phyloP scores from a whole-genome alignment of 2,329 filamentous ascomycete species.

The Colletotrichum tabaci region DNA sequence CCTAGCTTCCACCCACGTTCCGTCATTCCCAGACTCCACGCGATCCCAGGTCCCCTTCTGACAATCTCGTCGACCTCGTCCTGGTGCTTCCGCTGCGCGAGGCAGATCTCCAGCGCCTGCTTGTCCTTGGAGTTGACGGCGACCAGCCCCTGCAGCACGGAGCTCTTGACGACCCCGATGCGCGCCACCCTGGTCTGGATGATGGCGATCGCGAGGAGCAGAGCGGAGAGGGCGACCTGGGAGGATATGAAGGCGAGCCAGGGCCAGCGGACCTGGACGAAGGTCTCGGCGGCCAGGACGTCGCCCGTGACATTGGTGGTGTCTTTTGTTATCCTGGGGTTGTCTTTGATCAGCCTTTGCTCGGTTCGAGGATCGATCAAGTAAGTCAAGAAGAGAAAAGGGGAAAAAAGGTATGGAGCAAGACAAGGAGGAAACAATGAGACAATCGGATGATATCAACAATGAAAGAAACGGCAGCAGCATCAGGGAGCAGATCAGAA shows the following conservation, averaged over 20 bases:
- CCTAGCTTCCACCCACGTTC: constrained; percentile 10
- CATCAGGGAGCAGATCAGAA: background rate
- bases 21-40: constrained; percentile 6
- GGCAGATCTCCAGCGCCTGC: background rate
- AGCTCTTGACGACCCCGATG: constrained; percentile 43
- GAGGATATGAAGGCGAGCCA: constrained; percentile 43
- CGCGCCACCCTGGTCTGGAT: constrained; percentile 26
- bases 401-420: too few relatives aligned
- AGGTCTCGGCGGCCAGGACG: constrained; percentile 25
- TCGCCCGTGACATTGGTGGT: constrained; percentile 16
- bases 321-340: constrained; percentile 4
- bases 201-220: constrained; percentile 37
- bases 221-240: constrained; percentile 39
- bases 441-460: background rate
- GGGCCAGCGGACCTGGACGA: constrained; percentile 40
- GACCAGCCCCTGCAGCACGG: constrained; percentile 1
- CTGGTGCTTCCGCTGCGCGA: background rate
- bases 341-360: background rate
- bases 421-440: background rate
- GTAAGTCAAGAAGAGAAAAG: too few relatives aligned
- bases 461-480: too few relatives aligned
- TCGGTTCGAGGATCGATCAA: too few relatives aligned
- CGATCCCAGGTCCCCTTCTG: background rate
- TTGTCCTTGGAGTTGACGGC: constrained; percentile 11
- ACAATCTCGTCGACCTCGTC: constrained; percentile 6